Conservation (phyloP, 164 flowering plant species). For the Litsea cubeba region DNA sequence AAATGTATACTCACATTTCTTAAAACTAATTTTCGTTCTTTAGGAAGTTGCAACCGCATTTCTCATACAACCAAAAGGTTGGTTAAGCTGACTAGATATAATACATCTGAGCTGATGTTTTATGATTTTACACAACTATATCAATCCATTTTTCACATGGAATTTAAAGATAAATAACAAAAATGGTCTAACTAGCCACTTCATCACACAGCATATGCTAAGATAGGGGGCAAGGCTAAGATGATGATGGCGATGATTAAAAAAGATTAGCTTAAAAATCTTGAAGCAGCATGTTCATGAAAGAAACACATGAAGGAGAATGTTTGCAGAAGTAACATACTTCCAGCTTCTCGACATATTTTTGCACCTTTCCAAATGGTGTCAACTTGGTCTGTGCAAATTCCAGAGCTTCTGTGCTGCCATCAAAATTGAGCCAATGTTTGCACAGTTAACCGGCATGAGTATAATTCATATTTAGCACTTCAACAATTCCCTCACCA, state of each 20-base stretch:
- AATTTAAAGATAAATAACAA: neutral
- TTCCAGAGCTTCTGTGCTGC: constrained; percentile 93
- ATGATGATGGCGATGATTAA: no score
- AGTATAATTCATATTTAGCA: neutral
- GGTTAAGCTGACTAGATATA: neutral
- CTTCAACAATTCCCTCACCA: constrained; percentile 46
- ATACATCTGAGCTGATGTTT: neutral
- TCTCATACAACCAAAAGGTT: neutral
- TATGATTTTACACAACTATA: no score
- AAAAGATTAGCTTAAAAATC: no score
- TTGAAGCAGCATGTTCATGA: no score
- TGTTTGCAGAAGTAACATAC: constrained; percentile 31
- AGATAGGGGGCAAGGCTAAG: no score
- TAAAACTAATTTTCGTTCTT: neutral
- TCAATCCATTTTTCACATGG: neutral
- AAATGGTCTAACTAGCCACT: neutral
- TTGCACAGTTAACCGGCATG: constrained; percentile 1
- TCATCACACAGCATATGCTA: neutral
- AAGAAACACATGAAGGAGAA: neutral
- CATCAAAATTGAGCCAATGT: constrained; percentile 21
- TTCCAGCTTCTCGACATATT: constrained; percentile 75
- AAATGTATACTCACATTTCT: neutral
- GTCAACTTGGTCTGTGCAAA: constrained; percentile 79
- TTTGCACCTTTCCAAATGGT: constrained; percentile 75
- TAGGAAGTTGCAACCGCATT: neutral